A percentile compares a stretch with the other conserved stretches of the same genome.
phyloP scores from a whole-genome alignment of 345 rosid genomes.

The Salix udensis region DNA sequence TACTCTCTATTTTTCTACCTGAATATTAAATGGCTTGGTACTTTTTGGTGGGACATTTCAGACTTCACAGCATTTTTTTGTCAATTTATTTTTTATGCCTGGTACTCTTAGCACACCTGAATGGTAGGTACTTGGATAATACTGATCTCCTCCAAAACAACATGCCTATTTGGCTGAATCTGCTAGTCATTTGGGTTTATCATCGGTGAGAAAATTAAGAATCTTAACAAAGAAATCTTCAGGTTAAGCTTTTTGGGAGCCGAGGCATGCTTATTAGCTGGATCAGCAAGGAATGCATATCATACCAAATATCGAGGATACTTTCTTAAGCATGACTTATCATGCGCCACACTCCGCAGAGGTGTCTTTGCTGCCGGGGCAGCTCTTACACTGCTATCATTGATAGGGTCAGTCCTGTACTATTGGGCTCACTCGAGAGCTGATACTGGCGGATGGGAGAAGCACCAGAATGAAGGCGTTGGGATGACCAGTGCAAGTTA shows the following conservation, averaged over 20 bases:
- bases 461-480: constrained; percentile 76
- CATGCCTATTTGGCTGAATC: not conserved
- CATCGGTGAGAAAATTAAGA: not conserved
- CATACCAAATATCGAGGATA: constrained; percentile 72
- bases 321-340: constrained; percentile 40
- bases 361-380: constrained; percentile 96
- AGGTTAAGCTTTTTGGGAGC: constrained; percentile 93
- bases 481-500: constrained; percentile 47
- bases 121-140: no score
- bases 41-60: not conserved
- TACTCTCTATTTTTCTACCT: not conserved
- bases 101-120: no score
- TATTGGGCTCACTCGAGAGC: constrained; percentile 84
- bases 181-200: not conserved
- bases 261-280: constrained; percentile 88
- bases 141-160: not conserved
- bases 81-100: no score
- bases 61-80: not conserved
- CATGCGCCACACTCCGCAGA: constrained; percentile 82
- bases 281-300: constrained; percentile 80
- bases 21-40: not conserved
- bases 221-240: constrained; percentile 8
- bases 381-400: constrained; percentile 72
- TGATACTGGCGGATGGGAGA: constrained; percentile 95
- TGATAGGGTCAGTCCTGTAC: constrained; percentile 59